Evolutionary conservation across 352 stramenopile genomes (phyloP).

Genomic region (Detonula confervacea): DNA sequence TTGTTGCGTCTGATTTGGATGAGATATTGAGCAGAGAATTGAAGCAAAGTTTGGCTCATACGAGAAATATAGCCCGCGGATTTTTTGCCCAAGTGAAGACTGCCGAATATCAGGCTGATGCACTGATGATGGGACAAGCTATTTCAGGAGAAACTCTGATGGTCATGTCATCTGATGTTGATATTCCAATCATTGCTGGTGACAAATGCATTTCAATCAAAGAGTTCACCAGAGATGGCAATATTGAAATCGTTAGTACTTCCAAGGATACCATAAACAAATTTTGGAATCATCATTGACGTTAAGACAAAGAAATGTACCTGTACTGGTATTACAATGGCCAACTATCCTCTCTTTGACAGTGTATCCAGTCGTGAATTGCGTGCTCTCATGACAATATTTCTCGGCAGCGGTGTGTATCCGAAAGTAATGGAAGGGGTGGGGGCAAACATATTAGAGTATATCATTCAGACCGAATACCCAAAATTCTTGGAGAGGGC

Average conservation of each 20-base stretch:
- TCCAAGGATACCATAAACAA: constrained; percentile 9
- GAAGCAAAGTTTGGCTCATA: neutral
- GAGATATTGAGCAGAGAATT: constrained; percentile 2
- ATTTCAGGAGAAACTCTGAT: constrained; percentile 11
- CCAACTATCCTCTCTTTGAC: constrained; percentile 28
- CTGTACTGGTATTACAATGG: no score
- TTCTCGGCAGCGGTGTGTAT: constrained; percentile 26
- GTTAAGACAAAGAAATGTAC: no score
- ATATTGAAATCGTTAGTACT: constrained; percentile 12
- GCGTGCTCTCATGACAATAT: constrained; percentile 8
- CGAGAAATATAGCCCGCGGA: constrained; percentile 12
- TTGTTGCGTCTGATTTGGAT: constrained; percentile 1
- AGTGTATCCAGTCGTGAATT: neutral
- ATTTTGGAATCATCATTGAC: no score
- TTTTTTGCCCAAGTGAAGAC: constrained; percentile 21
- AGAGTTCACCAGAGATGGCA: constrained; percentile 16
- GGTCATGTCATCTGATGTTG: constrained; percentile 27
- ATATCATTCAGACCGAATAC: neutral
- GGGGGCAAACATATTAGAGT: neutral
- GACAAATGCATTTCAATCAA: constrained; percentile 37
- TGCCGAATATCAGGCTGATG: constrained; percentile 40
- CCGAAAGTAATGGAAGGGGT: neutral
- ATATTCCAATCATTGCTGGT: constrained; percentile 34
- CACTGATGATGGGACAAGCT: constrained; percentile 23
- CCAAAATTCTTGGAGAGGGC: neutral